Conservation (phyloP, 2,329 filamentous ascomycete species). For the Aureobasidium subglaciale region DNA sequence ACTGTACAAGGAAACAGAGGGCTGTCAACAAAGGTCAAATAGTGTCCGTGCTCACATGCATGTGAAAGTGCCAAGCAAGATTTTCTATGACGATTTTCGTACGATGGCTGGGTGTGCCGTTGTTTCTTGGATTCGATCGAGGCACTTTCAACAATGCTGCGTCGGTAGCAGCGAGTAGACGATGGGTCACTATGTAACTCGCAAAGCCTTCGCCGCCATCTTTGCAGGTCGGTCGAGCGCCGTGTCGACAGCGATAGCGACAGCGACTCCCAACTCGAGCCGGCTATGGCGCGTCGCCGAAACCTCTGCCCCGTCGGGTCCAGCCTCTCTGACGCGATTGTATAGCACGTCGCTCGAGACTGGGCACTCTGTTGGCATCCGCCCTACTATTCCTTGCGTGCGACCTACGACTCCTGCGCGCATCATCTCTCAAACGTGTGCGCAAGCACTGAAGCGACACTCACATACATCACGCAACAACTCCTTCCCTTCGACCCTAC, state of each 20-base stretch:
- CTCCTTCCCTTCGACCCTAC: conserved; percentile 6
- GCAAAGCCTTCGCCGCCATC: conserved; percentile 10
- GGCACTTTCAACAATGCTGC: conserved; percentile 15
- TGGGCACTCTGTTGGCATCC: not conserved
- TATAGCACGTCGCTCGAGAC: not conserved
- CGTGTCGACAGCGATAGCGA: not conserved
- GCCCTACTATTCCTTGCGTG: not conserved
- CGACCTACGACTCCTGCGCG: not conserved
- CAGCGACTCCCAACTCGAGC: not conserved
- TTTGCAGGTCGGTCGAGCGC: not conserved
- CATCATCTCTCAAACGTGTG: not conserved
- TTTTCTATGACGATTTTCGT: conserved; percentile 12
- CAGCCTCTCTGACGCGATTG: not conserved
- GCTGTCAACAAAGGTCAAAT: not conserved
- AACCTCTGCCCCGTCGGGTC: not conserved
- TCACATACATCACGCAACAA: not conserved
- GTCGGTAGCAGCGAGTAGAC: conserved; percentile 7
- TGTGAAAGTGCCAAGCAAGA: conserved; percentile 8
- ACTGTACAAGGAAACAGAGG: not conserved
- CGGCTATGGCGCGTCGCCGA: not conserved
- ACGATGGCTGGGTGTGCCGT: not conserved
- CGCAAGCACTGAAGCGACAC: not conserved
- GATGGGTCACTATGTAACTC: conserved; percentile 15
- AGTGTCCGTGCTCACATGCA: not conserved
- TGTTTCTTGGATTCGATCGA: not conserved